Evolutionary conservation across 441 rosid species (phyloP).

Genomic region (Hypseocharis bilobata): DNA sequence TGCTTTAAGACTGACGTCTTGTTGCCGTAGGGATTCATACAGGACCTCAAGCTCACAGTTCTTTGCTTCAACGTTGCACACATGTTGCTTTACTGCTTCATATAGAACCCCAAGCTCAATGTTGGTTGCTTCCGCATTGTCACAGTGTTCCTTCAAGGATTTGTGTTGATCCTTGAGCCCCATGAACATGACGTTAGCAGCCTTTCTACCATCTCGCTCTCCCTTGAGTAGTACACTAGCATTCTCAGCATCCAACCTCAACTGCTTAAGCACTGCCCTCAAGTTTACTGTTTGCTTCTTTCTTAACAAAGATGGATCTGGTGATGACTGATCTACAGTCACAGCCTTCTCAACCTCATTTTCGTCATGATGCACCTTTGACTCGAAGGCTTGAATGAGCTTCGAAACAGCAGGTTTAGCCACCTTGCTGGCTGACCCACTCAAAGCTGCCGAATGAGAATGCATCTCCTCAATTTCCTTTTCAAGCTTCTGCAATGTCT

Average conservation of each 20-base stretch:
- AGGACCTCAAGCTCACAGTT: slow-evolving; percentile 44
- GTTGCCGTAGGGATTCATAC: slow-evolving; percentile 39
- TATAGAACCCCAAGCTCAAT: slow-evolving; percentile 54
- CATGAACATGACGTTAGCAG: slow-evolving; percentile 30
- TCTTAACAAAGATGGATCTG: slow-evolving; percentile 36
- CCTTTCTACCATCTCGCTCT: slow-evolving; percentile 37
- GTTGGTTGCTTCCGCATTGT: slow-evolving; percentile 44
- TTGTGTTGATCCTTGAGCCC: slow-evolving; percentile 44
- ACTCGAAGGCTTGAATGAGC: slow-evolving; percentile 83
- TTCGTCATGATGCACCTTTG: slow-evolving; percentile 53
- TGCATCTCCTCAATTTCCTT: slow-evolving; percentile 47
- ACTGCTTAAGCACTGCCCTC: slow-evolving; percentile 48
- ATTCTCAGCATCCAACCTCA: slow-evolving; percentile 44
- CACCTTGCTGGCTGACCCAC: slow-evolving; percentile 36
- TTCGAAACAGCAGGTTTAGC: slow-evolving; percentile 56
- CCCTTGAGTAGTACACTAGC: slow-evolving; percentile 33
- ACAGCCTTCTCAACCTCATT: slow-evolving; percentile 36
- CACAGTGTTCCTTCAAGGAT: slow-evolving; percentile 40
- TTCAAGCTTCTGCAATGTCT: slow-evolving; percentile 50
- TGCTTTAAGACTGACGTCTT: slow-evolving; percentile 34
- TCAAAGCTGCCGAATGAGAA: slow-evolving; percentile 28
- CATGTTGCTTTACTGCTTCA: slow-evolving; percentile 55
- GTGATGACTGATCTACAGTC: slow-evolving; percentile 33
- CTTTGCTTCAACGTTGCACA: slow-evolving; percentile 34
- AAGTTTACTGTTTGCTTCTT: slow-evolving; percentile 45